phyloP scores from a whole-genome alignment of 2,329 filamentous ascomycete genomes.

The Colletotrichum sp. region DNA sequence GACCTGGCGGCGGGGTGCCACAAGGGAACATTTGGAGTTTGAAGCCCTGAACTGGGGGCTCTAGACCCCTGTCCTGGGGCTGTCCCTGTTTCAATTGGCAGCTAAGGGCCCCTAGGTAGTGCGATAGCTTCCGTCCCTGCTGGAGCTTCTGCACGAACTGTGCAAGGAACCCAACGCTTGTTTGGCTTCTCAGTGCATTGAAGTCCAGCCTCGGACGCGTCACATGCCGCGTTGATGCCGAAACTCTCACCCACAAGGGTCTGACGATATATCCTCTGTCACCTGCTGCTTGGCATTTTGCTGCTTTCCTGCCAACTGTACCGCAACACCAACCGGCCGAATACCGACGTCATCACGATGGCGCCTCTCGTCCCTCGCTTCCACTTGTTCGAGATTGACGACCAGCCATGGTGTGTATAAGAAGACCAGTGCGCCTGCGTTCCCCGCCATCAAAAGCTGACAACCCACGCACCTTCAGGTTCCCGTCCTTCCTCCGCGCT shows the following conservation, averaged over 20 bases:
- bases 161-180: neutral
- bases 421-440: neutral
- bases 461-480: conserved; percentile 49
- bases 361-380: conserved; percentile 59
- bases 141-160: neutral
- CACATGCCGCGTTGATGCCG: neutral
- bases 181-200: neutral
- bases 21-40: neutral
- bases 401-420: conserved; percentile 63
- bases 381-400: conserved; percentile 72
- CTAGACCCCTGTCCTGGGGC: neutral
- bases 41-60: neutral
- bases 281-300: neutral
- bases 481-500: conserved; percentile 67
- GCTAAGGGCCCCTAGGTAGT: neutral
- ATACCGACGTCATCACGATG: conserved; percentile 35
- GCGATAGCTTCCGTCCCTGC: neutral
- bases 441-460: neutral
- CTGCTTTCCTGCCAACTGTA: too few species aligned
- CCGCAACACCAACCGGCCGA: neutral
- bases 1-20: neutral
- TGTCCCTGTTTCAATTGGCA: neutral
- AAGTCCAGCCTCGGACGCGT: neutral
- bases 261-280: neutral
- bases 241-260: neutral